Percentiles rank a stretch among this genome's conserved stretches.
Evolutionary conservation across 176 grass and related monocot species (phyloP).

Genomic region (Canna indica): DNA sequence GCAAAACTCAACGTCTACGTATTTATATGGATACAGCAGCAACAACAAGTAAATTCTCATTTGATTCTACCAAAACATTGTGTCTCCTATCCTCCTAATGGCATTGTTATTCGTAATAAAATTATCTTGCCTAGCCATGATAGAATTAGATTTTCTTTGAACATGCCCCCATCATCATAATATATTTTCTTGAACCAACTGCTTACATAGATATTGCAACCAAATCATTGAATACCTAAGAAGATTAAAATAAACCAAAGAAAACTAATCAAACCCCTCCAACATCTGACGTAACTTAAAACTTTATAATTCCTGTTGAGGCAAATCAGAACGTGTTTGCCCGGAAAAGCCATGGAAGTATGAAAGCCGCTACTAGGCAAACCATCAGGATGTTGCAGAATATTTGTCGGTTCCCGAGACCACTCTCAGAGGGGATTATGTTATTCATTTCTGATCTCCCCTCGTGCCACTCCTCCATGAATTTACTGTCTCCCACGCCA

Average conservation of each 20-base stretch:
- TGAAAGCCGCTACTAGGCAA: neutral
- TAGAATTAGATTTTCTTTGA: too few relatives aligned
- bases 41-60: too few relatives aligned
- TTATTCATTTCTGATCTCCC: neutral
- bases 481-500: conserved; percentile 38
- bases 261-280: neutral
- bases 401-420: neutral
- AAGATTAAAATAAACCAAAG: neutral
- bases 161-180: too few relatives aligned
- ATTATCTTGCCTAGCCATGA: too few relatives aligned
- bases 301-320: neutral
- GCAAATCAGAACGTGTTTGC: neutral
- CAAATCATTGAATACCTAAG: neutral
- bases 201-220: too few relatives aligned
- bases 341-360: neutral
- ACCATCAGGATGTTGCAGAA: neutral
- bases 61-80: too few relatives aligned
- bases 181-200: too few relatives aligned
- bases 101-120: too few relatives aligned
- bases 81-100: too few relatives aligned
- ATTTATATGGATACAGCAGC: too few relatives aligned
- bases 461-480: conserved; percentile 45
- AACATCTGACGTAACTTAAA: neutral
- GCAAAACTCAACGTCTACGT: too few relatives aligned
- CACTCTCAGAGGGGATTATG: neutral